Evolutionary conservation across 202 grass and related monocot genomes (phyloP).

Genomic region (Carex sylvatica): DNA sequence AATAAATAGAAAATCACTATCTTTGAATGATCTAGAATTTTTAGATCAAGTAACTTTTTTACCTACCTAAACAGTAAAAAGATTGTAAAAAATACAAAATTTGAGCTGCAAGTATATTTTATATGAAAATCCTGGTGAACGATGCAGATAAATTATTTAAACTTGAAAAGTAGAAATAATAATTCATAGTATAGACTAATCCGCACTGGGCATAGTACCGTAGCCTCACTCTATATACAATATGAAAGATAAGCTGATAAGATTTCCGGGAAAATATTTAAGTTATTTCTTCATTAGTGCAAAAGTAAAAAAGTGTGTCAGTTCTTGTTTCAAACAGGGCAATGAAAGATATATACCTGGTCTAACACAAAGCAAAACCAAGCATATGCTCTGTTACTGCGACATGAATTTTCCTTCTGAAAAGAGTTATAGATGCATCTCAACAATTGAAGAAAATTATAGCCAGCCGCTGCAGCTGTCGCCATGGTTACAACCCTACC

Average conservation of each 20-base stretch:
- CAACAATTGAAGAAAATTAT: slow-evolving; percentile 68
- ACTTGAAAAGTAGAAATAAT: too few species aligned
- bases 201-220: too few species aligned
- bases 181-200: too few species aligned
- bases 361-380: slow-evolving; percentile 66
- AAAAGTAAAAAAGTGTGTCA: neutral
- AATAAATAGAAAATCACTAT: too few species aligned
- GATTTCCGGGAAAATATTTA: neutral
- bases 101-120: too few species aligned
- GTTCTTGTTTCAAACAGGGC: neutral
- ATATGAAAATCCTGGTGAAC: too few species aligned
- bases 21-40: too few species aligned
- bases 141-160: too few species aligned
- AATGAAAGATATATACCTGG: slow-evolving; percentile 37
- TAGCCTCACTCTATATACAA: neutral
- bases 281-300: neutral
- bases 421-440: slow-evolving; percentile 46
- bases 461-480: slow-evolving; percentile 39
- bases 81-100: too few species aligned
- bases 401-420: slow-evolving; percentile 31
- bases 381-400: slow-evolving; percentile 30
- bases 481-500: slow-evolving; percentile 41
- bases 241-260: neutral
- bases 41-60: too few species aligned
- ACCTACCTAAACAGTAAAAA: too few species aligned